These are phyloP conservation scores for Zygoascus biomembranicola DNA, from an alignment of 805 yeast species.

Conservation along the genomic window DNA sequence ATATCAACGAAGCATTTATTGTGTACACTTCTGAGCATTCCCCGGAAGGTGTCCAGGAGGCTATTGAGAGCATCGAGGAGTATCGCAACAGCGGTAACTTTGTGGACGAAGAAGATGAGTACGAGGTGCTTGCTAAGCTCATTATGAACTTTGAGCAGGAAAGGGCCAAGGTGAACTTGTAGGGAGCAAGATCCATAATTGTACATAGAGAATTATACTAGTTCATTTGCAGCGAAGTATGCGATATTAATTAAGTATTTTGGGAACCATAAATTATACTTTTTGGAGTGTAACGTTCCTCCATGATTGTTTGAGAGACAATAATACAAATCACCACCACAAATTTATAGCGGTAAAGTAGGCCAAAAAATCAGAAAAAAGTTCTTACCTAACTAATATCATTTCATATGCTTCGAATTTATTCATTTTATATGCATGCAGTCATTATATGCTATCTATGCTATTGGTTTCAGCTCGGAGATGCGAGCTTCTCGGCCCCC, in stretches of 20 bases:
- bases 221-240: neutral
- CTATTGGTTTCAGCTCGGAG: neutral
- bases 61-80: conserved; percentile 35
- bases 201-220: neutral
- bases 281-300: too few species aligned
- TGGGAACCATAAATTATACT: too few species aligned
- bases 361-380: too few species aligned
- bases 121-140: conserved; percentile 22
- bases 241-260: too few species aligned
- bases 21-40: conserved; percentile 40
- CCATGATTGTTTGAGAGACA: too few species aligned
- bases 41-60: conserved; percentile 33
- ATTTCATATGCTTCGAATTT: too few species aligned
- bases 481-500: conserved; percentile 48
- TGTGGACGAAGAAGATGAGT: conserved; percentile 20
- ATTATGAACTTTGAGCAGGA: conserved; percentile 15
- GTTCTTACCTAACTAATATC: too few species aligned
- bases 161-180: conserved; percentile 2
- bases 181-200: neutral
- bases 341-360: too few species aligned
- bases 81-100: conserved; percentile 37
- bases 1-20: conserved; percentile 40
- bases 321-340: too few species aligned
- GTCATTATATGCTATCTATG: too few species aligned
- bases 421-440: too few species aligned